Conservation (phyloP, 169 alveolate species). For the Hammondia hammondi region DNA sequence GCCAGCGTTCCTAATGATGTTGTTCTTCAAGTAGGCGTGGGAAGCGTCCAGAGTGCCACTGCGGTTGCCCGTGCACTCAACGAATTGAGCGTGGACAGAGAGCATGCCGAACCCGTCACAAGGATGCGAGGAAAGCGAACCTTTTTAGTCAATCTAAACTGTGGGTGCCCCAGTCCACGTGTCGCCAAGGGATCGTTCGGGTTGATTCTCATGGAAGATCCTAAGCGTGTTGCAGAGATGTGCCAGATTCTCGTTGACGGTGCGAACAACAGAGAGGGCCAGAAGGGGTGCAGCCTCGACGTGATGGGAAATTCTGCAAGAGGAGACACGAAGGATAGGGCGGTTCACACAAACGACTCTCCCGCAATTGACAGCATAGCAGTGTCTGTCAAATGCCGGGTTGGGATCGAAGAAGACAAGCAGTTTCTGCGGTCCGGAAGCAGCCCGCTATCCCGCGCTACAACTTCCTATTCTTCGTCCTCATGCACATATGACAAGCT, state of each 20-base stretch:
- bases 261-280: background rate
- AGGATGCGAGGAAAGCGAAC: background rate
- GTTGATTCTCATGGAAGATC: background rate
- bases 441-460: background rate
- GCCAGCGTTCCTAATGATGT: background rate
- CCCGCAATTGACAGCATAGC: background rate
- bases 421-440: background rate
- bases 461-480: background rate
- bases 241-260: background rate
- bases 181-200: conserved; percentile 45
- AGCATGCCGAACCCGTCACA: background rate
- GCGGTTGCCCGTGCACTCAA: background rate
- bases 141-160: background rate
- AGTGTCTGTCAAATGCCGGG: conserved; percentile 6
- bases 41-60: background rate
- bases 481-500: conserved; percentile 6
- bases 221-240: background rate
- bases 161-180: conserved; percentile 42
- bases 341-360: background rate
- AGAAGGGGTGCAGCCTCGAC: too few species aligned
- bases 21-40: conserved; percentile 5
- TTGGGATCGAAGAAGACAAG: background rate
- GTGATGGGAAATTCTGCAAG: background rate
- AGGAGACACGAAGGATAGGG: background rate
- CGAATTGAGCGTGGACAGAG: background rate